Percentiles rank a stretch among this genome's conserved stretches.
Evolutionary conservation across 2,329 filamentous ascomycete genomes (phyloP).

Genomic region (Arthrinium phaeospermum): DNA sequence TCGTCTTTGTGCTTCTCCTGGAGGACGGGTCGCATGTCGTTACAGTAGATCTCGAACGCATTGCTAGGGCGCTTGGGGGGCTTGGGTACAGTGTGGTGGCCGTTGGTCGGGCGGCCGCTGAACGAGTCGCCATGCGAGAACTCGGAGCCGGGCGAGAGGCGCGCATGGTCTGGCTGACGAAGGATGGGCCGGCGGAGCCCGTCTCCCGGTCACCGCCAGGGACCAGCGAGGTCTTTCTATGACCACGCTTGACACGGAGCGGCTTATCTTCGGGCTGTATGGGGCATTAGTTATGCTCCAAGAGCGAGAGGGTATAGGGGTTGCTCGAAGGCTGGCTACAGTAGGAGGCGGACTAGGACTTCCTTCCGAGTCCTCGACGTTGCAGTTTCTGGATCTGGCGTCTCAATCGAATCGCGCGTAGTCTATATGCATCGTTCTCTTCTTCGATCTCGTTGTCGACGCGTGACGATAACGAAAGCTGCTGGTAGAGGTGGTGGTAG

Average conservation of each 20-base stretch:
- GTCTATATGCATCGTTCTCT: constrained; percentile 82
- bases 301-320: constrained; percentile 14
- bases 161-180: constrained; percentile 53
- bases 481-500: neutral
- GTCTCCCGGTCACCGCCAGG: constrained; percentile 48
- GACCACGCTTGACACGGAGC: constrained; percentile 74
- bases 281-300: constrained; percentile 25
- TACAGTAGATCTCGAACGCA: constrained; percentile 62
- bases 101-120: constrained; percentile 37
- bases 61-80: constrained; percentile 50
- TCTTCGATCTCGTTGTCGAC: constrained; percentile 79
- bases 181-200: constrained; percentile 46
- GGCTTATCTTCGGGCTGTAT: constrained; percentile 78
- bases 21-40: constrained; percentile 52
- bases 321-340: constrained; percentile 51
- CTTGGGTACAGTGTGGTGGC: constrained; percentile 38
- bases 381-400: constrained; percentile 90
- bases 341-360: constrained; percentile 82
- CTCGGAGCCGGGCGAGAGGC: constrained; percentile 57
- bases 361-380: constrained; percentile 79
- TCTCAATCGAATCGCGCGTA: constrained; percentile 79
- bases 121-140: constrained; percentile 56
- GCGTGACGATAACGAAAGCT: neutral
- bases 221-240: constrained; percentile 64
- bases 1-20: constrained; percentile 51